Evolutionary conservation across 176 grass and related monocot genomes (phyloP).

Genomic region (Oryza glumipatula): DNA sequence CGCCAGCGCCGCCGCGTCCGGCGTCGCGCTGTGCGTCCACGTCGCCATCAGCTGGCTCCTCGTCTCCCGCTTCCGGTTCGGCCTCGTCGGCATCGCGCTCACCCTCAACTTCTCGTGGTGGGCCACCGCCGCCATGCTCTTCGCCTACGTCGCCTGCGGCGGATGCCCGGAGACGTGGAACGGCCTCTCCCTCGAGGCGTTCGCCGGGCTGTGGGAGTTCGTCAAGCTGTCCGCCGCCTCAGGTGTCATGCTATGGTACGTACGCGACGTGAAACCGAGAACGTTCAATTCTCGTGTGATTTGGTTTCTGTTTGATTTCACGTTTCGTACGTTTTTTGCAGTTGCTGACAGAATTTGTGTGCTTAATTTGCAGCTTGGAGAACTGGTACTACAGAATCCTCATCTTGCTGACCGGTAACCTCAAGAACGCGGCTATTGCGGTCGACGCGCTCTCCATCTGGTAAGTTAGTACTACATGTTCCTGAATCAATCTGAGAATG

Average conservation of each 20-base stretch:
- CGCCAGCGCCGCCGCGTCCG: conserved; percentile 56
- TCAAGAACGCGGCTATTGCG: conserved; percentile 77
- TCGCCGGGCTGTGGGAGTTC: conserved; percentile 80
- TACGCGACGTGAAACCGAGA: background rate
- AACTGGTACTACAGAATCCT: conserved; percentile 97
- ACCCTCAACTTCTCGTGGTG: conserved; percentile 99
- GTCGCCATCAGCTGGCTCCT: conserved; percentile 77
- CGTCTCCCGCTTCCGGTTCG: conserved; percentile 57
- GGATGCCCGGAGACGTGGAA: conserved; percentile 86
- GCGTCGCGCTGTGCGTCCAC: conserved; percentile 59
- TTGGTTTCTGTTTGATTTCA: background rate
- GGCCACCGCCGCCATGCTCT: conserved; percentile 52
- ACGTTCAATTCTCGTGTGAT: background rate
- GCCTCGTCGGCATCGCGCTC: conserved; percentile 68
- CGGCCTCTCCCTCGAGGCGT: conserved; percentile 83
- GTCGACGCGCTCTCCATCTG: conserved; percentile 93
- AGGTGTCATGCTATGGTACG: conserved; percentile 91
- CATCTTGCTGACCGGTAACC: conserved; percentile 74
- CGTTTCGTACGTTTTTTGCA: background rate
- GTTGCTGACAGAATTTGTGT: background rate
- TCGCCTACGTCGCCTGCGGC: conserved; percentile 60
- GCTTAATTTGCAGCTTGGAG: conserved; percentile 65
- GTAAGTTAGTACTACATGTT: conserved; percentile 21
- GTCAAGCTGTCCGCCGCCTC: conserved; percentile 79
- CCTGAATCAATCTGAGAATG: too few relatives aligned